Percentiles rank a stretch among this genome's conserved stretches.
Evolutionary conservation across 2,329 filamentous ascomycete species (phyloP).

Genomic region (Helotiales sp.): DNA sequence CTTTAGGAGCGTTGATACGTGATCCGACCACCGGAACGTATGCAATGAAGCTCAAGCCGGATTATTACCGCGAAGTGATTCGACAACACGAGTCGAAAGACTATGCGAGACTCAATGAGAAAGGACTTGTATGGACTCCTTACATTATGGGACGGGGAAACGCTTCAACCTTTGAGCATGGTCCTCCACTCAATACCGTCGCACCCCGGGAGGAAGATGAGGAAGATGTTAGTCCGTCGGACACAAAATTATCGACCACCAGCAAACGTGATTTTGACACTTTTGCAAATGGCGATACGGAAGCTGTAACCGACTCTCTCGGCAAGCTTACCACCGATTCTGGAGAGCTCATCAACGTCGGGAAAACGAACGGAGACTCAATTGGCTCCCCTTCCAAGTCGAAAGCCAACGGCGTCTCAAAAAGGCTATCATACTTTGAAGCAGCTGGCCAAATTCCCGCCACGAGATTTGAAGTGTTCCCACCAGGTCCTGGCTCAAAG

Average conservation of each 20-base stretch:
- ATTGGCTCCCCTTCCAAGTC: conserved; percentile 18
- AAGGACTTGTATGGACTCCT: conserved; percentile 87
- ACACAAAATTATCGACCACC: conserved; percentile 18
- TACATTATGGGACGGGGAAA: conserved; percentile 93
- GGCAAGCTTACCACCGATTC: conserved; percentile 31
- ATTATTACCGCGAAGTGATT: conserved; percentile 85
- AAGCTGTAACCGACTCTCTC: conserved; percentile 28
- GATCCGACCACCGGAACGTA: conserved; percentile 89
- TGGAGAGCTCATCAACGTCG: conserved; percentile 20
- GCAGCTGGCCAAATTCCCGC: conserved; percentile 55
- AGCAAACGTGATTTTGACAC: conserved; percentile 28
- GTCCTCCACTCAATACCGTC: conserved; percentile 78
- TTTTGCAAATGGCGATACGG: conserved; percentile 26
- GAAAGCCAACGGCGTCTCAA: conserved; percentile 27
- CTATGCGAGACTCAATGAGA: conserved; percentile 80
- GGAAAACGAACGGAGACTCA: conserved; percentile 18
- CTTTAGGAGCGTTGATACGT: conserved; percentile 81
- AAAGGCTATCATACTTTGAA: conserved; percentile 31
- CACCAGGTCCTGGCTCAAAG: conserved; percentile 55
- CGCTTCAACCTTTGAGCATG: conserved; percentile 79
- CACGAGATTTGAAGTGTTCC: conserved; percentile 76
- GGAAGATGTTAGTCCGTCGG: conserved; percentile 9
- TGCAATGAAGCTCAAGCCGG: conserved; percentile 81
- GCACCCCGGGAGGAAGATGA: conserved; percentile 64
- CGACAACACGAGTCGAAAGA: conserved; percentile 86